Evolutionary conservation across 1,284 basidiomycete species (phyloP), one percentile per base, ranked within the genome.

Genomic region (Rhodotorula sp.): DNA sequence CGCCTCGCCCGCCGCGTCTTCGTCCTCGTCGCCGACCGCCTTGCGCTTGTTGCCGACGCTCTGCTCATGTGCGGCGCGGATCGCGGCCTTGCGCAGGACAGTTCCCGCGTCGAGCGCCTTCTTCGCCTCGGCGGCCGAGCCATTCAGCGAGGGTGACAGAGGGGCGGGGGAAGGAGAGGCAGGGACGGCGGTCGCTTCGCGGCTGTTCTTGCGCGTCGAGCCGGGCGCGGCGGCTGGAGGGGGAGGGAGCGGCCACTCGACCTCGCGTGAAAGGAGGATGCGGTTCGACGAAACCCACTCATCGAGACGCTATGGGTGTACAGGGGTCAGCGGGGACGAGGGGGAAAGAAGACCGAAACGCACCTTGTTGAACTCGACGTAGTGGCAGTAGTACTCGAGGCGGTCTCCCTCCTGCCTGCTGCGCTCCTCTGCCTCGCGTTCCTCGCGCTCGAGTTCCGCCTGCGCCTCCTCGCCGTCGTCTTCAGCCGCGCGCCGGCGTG

Each of bases 221-320:
- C 67, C 60, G 64, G 67, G 69, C 4, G 72, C 64, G 53, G 51
- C 56, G 19, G 67, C 79, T 80, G 54, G 70, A 34, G 68, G 69
- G 86, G 59, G n/a, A 85, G 84, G 15, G 53, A 80, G 74, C 2
- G 97, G 97, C 94, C 93, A 97, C 81, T 97, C 93, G 76, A 99
- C 87, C 80, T 97, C 94, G 75, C 90, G 87, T 70, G 85, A 87
- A 41, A 95, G 85, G 60, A 97, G 87, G 70, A 99, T 86, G 46
- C 94, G 88, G 6, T 91, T 90, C 27, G 91, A 92, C 37, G 89
- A 85, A n/a, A 99, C 91, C 97, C 97, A 99, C 76, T 97, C 97
- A 82, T 99, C 97, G 63, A 99, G 86, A 79, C 97, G 94, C 83
- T 79, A 68, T 41, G 41, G 25, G 32, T 13, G 29, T 5, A 13